Base-by-base conservation (phyloP, 805 yeast genomes). In the Saitoella complicata region DNA sequence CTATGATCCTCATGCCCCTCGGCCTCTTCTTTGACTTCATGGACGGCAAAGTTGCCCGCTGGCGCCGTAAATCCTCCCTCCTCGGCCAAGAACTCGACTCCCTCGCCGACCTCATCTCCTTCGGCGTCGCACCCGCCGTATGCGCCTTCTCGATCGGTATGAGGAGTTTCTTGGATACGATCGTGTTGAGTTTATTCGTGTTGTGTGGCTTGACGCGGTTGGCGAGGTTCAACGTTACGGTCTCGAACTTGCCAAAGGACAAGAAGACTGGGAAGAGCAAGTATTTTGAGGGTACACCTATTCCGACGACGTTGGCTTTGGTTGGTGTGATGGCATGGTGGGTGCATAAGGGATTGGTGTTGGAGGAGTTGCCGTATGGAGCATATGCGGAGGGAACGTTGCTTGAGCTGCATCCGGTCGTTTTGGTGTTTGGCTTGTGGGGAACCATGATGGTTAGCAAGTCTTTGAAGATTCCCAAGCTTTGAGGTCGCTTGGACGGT, bases 81-180 rank as follows among this genome's bases (percentile, higher is more conserved):
- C 83, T 91, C 82, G 98, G 98, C 49, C 97, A 91, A 64, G 98
- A 91, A 65, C 73, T 91, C 56, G 98, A 91, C 60, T 87, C 96
- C 1, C 71, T 91, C 55, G 98, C 98, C 21, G 98, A 91, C 64
- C 73, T 91, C 56, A 74, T 88, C 35, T 83, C 95, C 8, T 91
- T 91, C 60, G 94, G 96, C 50, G 95, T 88, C 33, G 87, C 94
- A 1, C 98, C 98, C 1, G 94, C 95, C 4, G 71, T 85, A 10
- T 78, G 84, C 60, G 98, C 94, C 4, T 91, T 86, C 61, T 76
- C 87, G 40, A 74, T 87, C 58, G 98, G 98, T 4, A 75, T 87
- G 59, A 83, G 83, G 56, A 68, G 95, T 5, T 80, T 94, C 0
- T 58, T 78, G 10, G 98, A 91, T 59, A 81, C 78, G 3, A 67